Evolutionary conservation across 2,329 filamentous ascomycete genomes (phyloP), one percentile per base, ranked within the genome.

Genomic region (Sporothrix globosa): DNA sequence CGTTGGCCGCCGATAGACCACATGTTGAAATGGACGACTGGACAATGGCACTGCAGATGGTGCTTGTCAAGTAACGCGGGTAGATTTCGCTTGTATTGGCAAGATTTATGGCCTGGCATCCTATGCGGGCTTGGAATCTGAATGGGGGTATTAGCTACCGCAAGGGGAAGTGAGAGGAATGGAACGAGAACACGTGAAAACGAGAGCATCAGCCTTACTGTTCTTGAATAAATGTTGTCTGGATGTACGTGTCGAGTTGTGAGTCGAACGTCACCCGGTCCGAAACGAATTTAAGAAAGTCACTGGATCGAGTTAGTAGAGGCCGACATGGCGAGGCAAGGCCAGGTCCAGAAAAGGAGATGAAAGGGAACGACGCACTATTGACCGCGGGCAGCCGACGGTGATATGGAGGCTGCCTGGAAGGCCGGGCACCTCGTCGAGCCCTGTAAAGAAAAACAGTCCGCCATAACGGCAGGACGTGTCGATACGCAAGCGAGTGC

Each of bases 21-120:
- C 96, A 99, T 34, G 85, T 78, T 13, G 81, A 78, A 76, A 91
- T 88, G 5, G 96, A 98, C 78, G 93, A 94, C 80, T 99, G 96
- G 67, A 99, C 88, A 77, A 99, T 91, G 74, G 92, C 87, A 83
- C 96, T 98, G 85, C 96, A 99, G 74, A 99, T 86, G 73, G 96
- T 90, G 72, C 92, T 96, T 61, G 89, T 96, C 5, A 95, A 97
- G 81, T 95, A 99, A 76, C 96, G 91, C 65, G 96, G 95, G 81
- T 99, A 99, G 77, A 94, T 87, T 76, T 91, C 86, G 75, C 88
- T 90, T 4, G 93, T 90, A 78, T 97, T 92, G 70, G 88, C 88
- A 70, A 94, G 86, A 77, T 96, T 88, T 76, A 97, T 84, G 73
- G 87, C 86, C 63, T 87, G 85, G 79, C 96, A 99, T 70, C 95